phyloP scores from a whole-genome alignment of 176 grass and related monocot genomes.

The Ensete ventricosum region DNA sequence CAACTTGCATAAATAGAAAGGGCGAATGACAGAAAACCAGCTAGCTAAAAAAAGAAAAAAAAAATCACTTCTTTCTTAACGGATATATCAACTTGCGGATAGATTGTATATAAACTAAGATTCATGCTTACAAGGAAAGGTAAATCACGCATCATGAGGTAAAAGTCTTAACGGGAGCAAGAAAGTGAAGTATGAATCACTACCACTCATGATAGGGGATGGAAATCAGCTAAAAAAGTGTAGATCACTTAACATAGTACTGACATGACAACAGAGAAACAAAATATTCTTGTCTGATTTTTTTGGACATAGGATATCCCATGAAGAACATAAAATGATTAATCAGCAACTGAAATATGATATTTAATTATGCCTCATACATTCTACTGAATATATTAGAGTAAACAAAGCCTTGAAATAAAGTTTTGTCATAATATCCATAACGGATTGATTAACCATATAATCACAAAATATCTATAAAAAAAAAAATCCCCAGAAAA shows the following conservation, averaged over 20 bases:
- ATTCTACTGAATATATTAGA: background rate
- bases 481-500: background rate
- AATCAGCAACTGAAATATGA: no score
- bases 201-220: no score
- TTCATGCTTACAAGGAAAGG: background rate
- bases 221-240: no score
- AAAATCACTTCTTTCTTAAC: background rate
- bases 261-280: no score
- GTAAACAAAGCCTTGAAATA: background rate
- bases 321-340: no score
- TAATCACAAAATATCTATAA: background rate
- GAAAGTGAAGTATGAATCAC: no score
- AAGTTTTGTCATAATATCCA: background rate
- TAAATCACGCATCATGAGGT: no score
- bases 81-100: background rate
- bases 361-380: background rate
- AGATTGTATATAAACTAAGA: background rate
- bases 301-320: no score
- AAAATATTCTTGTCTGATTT: no score
- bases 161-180: no score
- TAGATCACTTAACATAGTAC: no score
- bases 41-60: background rate
- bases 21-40: constrained; percentile 5
- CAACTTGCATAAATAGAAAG: background rate
- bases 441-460: background rate